A percentile compares a stretch with the other conserved stretches of the same genome.
Conservation (phyloP, 2,329 filamentous ascomycete genomes). For the Botryotinia convoluta region DNA sequence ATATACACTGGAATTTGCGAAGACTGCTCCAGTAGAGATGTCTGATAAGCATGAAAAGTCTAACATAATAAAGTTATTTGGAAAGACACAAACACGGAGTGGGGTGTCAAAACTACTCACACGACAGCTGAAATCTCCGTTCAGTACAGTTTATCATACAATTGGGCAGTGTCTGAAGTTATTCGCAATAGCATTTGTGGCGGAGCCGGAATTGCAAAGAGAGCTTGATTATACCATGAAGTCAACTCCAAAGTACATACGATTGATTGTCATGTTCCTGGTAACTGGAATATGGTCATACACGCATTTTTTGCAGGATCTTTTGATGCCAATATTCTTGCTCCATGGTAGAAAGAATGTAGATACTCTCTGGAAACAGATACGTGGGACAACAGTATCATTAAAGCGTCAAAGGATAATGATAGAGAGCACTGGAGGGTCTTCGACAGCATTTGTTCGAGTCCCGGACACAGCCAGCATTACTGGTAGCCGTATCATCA, state of each 20-base stretch:
- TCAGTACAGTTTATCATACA: constrained; percentile 37
- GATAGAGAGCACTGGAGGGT: constrained; percentile 48
- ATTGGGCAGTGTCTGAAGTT: constrained; percentile 42
- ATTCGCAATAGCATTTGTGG: constrained; percentile 43
- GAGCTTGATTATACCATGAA: constrained; percentile 41
- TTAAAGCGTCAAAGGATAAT: constrained; percentile 39
- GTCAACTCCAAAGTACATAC: constrained; percentile 9
- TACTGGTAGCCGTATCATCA: neutral
- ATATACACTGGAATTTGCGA: constrained; percentile 26
- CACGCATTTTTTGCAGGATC: constrained; percentile 18
- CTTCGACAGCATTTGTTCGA: constrained; percentile 47
- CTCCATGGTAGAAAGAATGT: constrained; percentile 38
- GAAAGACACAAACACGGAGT: neutral
- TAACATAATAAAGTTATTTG: constrained; percentile 8
- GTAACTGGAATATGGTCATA: constrained; percentile 23
- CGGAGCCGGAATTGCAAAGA: constrained; percentile 46
- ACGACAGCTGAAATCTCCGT: constrained; percentile 24
- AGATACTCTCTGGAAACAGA: constrained; percentile 11
- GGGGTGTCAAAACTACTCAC: constrained; percentile 4
- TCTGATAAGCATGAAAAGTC: constrained; percentile 4
- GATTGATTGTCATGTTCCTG: constrained; percentile 42
- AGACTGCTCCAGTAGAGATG: constrained; percentile 18
- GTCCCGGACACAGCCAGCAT: constrained; percentile 21
- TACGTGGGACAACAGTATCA: constrained; percentile 14
- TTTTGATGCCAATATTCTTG: constrained; percentile 23